phyloP scores from a whole-genome alignment of 306 rosid species.

The Fragaria vesca region DNA sequence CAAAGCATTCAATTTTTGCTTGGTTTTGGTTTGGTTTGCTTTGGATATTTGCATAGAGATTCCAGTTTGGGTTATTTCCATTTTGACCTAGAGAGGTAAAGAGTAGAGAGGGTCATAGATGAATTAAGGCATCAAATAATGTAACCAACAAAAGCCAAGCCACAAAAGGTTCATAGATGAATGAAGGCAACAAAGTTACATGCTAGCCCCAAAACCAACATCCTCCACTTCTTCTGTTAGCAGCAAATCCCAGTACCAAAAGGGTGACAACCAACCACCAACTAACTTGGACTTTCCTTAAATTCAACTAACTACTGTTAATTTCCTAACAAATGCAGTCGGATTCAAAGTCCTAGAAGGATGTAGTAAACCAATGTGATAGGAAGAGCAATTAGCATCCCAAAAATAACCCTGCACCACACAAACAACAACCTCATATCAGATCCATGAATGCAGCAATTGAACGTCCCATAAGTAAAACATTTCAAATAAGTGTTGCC shows the following conservation, averaged over 20 bases:
- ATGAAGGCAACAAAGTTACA: constrained; percentile 23
- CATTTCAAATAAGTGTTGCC: neutral
- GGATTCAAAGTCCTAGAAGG: constrained; percentile 70
- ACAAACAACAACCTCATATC: neutral
- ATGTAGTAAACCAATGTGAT: constrained; percentile 75
- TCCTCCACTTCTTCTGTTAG: constrained; percentile 40
- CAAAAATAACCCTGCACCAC: constrained; percentile 72
- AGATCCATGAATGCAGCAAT: neutral
- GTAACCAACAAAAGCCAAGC: constrained; percentile 11
- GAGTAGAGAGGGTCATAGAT: neutral
- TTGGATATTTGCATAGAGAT: constrained; percentile 26
- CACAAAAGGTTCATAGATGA: constrained; percentile 15
- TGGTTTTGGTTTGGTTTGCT: neutral
- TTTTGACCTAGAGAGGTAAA: constrained; percentile 14
- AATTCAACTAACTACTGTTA: neutral
- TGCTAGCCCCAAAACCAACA: constrained; percentile 6
- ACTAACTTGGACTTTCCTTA: constrained; percentile 9
- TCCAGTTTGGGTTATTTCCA: constrained; percentile 18
- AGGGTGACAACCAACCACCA: constrained; percentile 17
- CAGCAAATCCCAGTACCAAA: constrained; percentile 23
- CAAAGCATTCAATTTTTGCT: neutral
- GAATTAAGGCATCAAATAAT: constrained; percentile 12
- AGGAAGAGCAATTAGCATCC: constrained; percentile 80
- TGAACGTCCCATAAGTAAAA: neutral
- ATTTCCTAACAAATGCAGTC: neutral